Conservation (phyloP, 2,329 filamentous ascomycete genomes). For the Huntiella decipiens region DNA sequence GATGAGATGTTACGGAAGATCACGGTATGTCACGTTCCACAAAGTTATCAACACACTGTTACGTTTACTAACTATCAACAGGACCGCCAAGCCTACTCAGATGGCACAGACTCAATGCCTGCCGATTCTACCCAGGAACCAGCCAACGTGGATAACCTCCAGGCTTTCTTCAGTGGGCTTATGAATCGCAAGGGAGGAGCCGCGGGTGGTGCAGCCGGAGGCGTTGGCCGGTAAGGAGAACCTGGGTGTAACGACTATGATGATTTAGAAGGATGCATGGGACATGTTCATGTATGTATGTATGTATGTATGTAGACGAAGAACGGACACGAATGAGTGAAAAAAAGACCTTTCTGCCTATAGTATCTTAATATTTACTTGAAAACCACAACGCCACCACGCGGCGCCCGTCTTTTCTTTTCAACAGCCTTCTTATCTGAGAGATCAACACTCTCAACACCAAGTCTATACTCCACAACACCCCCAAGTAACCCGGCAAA, state of each 20-base stretch:
- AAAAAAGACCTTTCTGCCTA: not conserved
- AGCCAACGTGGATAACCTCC: constrained; percentile 13
- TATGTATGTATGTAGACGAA: not conserved
- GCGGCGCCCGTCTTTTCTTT: constrained; percentile 1
- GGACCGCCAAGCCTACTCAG: constrained; percentile 36
- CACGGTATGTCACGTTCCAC: constrained; percentile 38
- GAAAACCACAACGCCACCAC: constrained; percentile 3
- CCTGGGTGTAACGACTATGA: constrained; percentile 3
- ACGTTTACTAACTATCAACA: constrained; percentile 15
- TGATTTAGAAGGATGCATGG: not conserved
- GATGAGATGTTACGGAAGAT: constrained; percentile 80
- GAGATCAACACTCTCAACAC: constrained; percentile 27
- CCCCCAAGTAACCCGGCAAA: constrained; percentile 64
- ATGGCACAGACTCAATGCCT: constrained; percentile 4
- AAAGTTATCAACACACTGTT: not conserved
- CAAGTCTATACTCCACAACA: constrained; percentile 57
- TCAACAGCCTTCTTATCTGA: not conserved
- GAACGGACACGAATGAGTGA: not conserved
- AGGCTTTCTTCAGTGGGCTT: constrained; percentile 39
- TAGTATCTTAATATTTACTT: constrained; percentile 3
- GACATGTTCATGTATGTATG: too few relatives aligned
- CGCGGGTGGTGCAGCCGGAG: constrained; percentile 8
- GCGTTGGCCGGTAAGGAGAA: constrained; percentile 1
- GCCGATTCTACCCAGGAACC: constrained; percentile 6
- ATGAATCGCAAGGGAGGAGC: constrained; percentile 31